Percentiles rank a stretch among this genome's conserved stretches.
These are phyloP conservation scores for Fusarium sp. DNA, from an alignment of 2,329 filamentous ascomycete genomes.

Conservation along the genomic window DNA sequence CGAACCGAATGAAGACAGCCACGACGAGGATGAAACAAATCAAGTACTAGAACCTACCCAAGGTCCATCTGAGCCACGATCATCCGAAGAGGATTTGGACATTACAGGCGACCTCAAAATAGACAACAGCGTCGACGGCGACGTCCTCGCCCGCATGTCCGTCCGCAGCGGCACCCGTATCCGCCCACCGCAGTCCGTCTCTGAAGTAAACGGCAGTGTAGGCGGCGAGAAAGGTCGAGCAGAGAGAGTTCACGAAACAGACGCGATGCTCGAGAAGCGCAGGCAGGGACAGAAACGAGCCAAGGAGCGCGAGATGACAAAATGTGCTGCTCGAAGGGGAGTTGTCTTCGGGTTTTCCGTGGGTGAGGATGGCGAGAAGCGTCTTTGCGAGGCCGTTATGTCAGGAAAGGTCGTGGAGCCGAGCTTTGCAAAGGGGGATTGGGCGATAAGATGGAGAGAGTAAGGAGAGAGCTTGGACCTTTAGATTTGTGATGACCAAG, in stretches of 20 bases:
- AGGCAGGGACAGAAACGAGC: conserved; percentile 60
- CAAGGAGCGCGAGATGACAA: conserved; percentile 69
- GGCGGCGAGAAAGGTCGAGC: conserved; percentile 68
- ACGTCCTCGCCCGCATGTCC: conserved; percentile 52
- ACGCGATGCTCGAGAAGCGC: conserved; percentile 64
- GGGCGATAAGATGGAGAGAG: conserved; percentile 70
- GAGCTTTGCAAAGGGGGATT: conserved; percentile 72
- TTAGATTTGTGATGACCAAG: neutral
- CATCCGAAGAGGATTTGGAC: conserved; percentile 6
- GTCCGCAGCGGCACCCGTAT: conserved; percentile 55
- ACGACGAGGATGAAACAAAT: neutral
- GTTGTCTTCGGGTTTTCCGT: conserved; percentile 66
- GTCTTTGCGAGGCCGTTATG: conserved; percentile 72
- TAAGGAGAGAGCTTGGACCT: conserved; percentile 1
- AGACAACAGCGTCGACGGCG: conserved; percentile 56
- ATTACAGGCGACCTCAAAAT: neutral
- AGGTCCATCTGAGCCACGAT: neutral
- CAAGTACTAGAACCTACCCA: neutral
- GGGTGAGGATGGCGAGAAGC: conserved; percentile 35
- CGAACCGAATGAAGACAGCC: neutral
- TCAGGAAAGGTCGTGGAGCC: conserved; percentile 69
- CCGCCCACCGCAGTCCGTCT: conserved; percentile 55
- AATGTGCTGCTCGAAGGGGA: conserved; percentile 72
- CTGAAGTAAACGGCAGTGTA: conserved; percentile 68
- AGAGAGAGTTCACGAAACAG: conserved; percentile 65